Evolutionary conservation across 495 filamentous ascomycete genomes (phyloP).

Genomic region (Sabuloglossum arenarium): DNA sequence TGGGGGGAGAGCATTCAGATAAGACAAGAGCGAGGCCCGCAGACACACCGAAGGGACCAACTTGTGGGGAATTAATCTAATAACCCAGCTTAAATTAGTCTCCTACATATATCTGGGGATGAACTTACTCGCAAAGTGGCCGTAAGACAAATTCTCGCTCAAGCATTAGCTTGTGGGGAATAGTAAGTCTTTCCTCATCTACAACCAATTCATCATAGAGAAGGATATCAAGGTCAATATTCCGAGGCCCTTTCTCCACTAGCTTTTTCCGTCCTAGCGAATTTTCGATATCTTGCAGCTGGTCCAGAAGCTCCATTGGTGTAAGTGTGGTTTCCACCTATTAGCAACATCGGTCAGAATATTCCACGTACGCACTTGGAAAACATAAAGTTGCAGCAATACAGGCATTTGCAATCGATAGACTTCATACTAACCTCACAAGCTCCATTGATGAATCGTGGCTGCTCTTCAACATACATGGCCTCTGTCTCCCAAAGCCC

Average conservation of each 20-base stretch:
- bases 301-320: conserved; percentile 54
- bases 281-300: conserved; percentile 66
- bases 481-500: conserved; percentile 83
- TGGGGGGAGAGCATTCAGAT: conserved; percentile 42
- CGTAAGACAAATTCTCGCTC: conserved; percentile 88
- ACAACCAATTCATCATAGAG: conserved; percentile 56
- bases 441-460: conserved; percentile 74
- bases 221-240: conserved; percentile 86
- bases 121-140: conserved; percentile 62
- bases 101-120: conserved; percentile 9
- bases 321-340: conserved; percentile 65
- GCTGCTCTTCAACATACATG: conserved; percentile 88
- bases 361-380: not conserved
- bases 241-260: conserved; percentile 82
- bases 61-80: conserved; percentile 13
- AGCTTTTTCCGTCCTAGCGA: conserved; percentile 57
- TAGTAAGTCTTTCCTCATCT: conserved; percentile 45
- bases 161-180: conserved; percentile 70
- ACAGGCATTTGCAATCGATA: not conserved
- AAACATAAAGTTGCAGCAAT: not conserved
- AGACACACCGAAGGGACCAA: conserved; percentile 4
- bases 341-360: not conserved
- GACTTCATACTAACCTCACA: conserved; percentile 49
- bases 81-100: not conserved
- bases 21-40: conserved; percentile 19